phyloP scores from a whole-genome alignment of 768 basidiomycete genomes.

The Boletus rubescentipes region DNA sequence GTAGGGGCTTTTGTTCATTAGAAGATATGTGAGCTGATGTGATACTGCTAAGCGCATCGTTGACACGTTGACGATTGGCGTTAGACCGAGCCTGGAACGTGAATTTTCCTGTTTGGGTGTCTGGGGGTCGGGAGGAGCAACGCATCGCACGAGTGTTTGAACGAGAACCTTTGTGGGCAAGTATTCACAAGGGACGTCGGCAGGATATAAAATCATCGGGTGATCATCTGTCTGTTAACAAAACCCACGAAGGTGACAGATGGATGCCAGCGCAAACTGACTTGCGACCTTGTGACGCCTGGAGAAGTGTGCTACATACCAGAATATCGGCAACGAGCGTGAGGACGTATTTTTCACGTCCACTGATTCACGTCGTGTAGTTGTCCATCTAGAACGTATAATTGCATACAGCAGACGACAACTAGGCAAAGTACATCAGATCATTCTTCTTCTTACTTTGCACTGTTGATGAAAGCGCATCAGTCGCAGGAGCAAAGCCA shows the following conservation, averaged over 20 bases:
- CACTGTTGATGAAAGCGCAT: constrained; percentile 50
- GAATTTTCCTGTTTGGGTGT: no score
- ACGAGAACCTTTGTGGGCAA: no score
- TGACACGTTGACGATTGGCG: no score
- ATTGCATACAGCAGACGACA: constrained; percentile 11
- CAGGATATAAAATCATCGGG: background rate
- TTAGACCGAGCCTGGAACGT: no score
- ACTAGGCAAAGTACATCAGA: constrained; percentile 89
- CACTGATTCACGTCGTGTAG: background rate
- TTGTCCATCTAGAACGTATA: background rate
- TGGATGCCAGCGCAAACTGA: background rate
- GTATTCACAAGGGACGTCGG: no score
- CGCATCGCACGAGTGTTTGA: no score
- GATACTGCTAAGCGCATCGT: no score
- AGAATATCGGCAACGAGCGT: background rate
- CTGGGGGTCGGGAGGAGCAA: no score
- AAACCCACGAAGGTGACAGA: background rate
- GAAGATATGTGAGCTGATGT: no score
- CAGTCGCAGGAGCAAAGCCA: constrained; percentile 14
- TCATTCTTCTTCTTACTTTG: constrained; percentile 99
- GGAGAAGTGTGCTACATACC: no score
- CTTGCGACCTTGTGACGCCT: background rate
- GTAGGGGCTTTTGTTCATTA: no score
- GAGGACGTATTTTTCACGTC: background rate
- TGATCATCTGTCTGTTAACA: background rate